These are phyloP conservation scores for Clarireedia homoeocarpa DNA, from an alignment of 2,329 filamentous ascomycete species.

Conservation along the genomic window DNA sequence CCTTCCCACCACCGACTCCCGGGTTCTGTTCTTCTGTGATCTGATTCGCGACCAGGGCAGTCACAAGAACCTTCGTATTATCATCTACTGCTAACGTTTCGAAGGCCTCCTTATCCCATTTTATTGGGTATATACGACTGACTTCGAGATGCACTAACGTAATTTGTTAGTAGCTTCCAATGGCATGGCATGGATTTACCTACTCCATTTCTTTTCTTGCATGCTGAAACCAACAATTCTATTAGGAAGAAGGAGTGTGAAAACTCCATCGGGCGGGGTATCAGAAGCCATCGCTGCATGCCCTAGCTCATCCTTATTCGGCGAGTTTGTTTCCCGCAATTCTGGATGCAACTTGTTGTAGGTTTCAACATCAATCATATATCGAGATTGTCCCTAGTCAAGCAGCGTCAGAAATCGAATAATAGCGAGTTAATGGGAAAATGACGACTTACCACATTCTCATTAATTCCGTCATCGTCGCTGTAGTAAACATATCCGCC, in stretches of 20 bases:
- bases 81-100: neutral
- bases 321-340: neutral
- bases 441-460: neutral
- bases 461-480: neutral
- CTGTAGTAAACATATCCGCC: constrained; percentile 5
- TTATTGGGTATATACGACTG: constrained; percentile 5
- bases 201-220: constrained; percentile 7
- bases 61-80: constrained; percentile 3
- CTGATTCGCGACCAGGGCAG: constrained; percentile 5
- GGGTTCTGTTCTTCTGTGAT: constrained; percentile 1
- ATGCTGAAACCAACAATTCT: constrained; percentile 6
- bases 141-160: constrained; percentile 3
- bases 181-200: neutral
- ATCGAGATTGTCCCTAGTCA: constrained; percentile 5
- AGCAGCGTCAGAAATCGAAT: neutral
- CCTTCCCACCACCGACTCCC: neutral
- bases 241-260: constrained; percentile 4
- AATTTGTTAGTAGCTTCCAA: neutral
- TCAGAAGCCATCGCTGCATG: constrained; percentile 2
- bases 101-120: constrained; percentile 9
- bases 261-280: constrained; percentile 3
- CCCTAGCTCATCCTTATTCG: constrained; percentile 5
- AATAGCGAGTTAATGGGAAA: neutral
- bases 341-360: constrained; percentile 2
- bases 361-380: constrained; percentile 7